phyloP scores from a whole-genome alignment of 2,329 filamentous ascomycete genomes.

The Trichoderma guizhouense region DNA sequence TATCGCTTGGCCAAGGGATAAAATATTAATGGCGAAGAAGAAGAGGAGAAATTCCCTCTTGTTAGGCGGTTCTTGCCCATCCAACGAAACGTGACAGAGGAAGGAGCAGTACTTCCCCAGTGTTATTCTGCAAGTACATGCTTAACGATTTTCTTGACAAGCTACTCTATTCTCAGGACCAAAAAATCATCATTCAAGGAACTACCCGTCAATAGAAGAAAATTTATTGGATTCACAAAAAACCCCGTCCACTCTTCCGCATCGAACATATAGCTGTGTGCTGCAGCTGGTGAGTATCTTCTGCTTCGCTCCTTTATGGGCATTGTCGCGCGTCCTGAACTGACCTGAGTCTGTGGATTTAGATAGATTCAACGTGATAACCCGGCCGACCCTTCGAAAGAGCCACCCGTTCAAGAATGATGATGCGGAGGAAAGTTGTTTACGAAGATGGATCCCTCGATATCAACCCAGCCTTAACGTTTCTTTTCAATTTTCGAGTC shows the following conservation, averaged over 20 bases:
- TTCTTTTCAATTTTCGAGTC: neutral
- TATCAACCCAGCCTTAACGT: too few species aligned
- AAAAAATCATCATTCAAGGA: neutral
- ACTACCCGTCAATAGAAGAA: neutral
- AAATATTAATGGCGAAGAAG: neutral
- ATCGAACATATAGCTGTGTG: neutral
- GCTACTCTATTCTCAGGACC: neutral
- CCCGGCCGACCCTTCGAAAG: too few species aligned
- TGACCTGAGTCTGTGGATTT: too few species aligned
- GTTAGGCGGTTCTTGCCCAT: neutral
- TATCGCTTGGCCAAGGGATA: neutral
- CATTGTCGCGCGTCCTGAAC: too few species aligned
- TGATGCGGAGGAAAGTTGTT: too few species aligned
- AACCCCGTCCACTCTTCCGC: neutral
- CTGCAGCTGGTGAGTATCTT: neutral
- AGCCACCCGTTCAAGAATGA: too few species aligned
- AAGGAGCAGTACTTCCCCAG: neutral
- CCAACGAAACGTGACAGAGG: neutral
- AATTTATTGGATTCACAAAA: neutral
- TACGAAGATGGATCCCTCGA: too few species aligned
- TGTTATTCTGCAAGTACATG: neutral
- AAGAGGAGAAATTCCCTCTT: neutral
- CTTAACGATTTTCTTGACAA: neutral
- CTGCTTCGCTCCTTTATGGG: too few species aligned
- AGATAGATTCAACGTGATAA: too few species aligned